Evolutionary conservation across 352 stramenopile genomes (phyloP).

Genomic region (Phytopythium sindhum): DNA sequence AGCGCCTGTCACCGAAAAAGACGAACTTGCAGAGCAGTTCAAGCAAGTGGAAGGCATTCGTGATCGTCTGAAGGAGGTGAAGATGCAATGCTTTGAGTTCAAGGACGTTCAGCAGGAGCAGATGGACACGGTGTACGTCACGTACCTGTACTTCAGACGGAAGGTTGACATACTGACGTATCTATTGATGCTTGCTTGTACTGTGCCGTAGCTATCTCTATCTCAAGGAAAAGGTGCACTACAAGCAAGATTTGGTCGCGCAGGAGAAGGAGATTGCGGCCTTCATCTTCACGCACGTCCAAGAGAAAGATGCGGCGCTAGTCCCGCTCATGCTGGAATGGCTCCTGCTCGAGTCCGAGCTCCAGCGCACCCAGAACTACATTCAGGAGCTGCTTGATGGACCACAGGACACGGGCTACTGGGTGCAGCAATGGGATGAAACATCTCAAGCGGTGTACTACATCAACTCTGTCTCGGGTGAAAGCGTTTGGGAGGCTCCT

Average conservation of each 20-base stretch:
- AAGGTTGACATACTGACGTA: background rate
- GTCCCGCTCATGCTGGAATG: slow-evolving; percentile 72
- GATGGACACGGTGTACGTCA: slow-evolving; percentile 61
- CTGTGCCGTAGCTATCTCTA: slow-evolving; percentile 52
- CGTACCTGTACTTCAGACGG: background rate
- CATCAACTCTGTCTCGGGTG: slow-evolving; percentile 45
- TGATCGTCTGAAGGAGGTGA: slow-evolving; percentile 56
- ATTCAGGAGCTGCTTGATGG: slow-evolving; percentile 59
- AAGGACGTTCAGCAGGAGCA: slow-evolving; percentile 44
- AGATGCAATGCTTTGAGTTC: slow-evolving; percentile 68
- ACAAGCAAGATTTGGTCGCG: slow-evolving; percentile 60
- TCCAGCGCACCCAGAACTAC: slow-evolving; percentile 50
- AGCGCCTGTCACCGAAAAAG: slow-evolving; percentile 19
- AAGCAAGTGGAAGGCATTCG: slow-evolving; percentile 41
- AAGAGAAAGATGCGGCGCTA: slow-evolving; percentile 47
- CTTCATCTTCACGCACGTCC: slow-evolving; percentile 62
- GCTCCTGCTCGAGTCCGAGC: slow-evolving; percentile 72
- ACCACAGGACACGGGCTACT: slow-evolving; percentile 39
- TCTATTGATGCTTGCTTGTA: slow-evolving; percentile 8
- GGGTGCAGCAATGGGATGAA: slow-evolving; percentile 69
- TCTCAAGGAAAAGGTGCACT: slow-evolving; percentile 80
- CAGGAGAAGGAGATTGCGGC: slow-evolving; percentile 62
- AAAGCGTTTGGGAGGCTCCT: slow-evolving; percentile 64
- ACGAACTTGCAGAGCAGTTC: slow-evolving; percentile 46
- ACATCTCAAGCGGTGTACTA: slow-evolving; percentile 59